Percentiles rank a stretch among this genome's conserved stretches.
phyloP scores from a whole-genome alignment of 23 red algal species.

The Gracilaria gracilis region DNA sequence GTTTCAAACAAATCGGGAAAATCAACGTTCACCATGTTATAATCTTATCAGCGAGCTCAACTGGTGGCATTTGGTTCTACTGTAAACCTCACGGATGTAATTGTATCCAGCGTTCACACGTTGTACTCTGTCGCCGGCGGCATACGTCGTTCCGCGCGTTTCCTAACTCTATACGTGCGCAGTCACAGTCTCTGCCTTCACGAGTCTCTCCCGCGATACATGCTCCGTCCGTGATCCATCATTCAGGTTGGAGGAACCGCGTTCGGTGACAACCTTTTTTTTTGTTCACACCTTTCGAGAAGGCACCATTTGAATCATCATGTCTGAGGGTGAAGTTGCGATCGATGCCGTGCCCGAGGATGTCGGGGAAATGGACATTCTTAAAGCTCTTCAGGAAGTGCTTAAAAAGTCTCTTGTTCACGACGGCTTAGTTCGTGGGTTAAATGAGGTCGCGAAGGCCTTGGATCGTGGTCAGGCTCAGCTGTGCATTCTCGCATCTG shows the following conservation, averaged over 20 bases:
- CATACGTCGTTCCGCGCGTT: too few relatives aligned
- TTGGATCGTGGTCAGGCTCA: constrained; percentile 91
- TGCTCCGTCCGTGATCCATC: not conserved
- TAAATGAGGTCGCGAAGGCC: constrained; percentile 90
- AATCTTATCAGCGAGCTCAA: too few relatives aligned
- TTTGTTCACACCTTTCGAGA: not conserved
- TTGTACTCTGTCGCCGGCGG: too few relatives aligned
- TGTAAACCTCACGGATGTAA: too few relatives aligned
- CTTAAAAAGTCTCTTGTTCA: constrained; percentile 93
- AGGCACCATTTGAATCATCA: not conserved
- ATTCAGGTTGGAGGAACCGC: constrained; percentile 39
- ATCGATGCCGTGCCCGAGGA: constrained; percentile 48
- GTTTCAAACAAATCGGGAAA: too few relatives aligned
- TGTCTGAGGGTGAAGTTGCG: constrained; percentile 28
- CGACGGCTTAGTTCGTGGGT: constrained; percentile 87
- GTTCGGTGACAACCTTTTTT: constrained; percentile 25
- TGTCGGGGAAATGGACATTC: constrained; percentile 92
- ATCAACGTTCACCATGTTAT: too few relatives aligned
- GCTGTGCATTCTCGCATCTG: constrained; percentile 89
- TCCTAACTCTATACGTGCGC: too few relatives aligned
- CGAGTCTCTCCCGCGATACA: too few relatives aligned
- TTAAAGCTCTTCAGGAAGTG: constrained; percentile 94
- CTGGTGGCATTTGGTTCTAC: too few relatives aligned
- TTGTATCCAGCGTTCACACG: too few relatives aligned
- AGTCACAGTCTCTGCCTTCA: too few relatives aligned